These are phyloP conservation scores for Claviceps digitariae DNA, from an alignment of 2,329 filamentous ascomycete species.

Conservation along the genomic window DNA sequence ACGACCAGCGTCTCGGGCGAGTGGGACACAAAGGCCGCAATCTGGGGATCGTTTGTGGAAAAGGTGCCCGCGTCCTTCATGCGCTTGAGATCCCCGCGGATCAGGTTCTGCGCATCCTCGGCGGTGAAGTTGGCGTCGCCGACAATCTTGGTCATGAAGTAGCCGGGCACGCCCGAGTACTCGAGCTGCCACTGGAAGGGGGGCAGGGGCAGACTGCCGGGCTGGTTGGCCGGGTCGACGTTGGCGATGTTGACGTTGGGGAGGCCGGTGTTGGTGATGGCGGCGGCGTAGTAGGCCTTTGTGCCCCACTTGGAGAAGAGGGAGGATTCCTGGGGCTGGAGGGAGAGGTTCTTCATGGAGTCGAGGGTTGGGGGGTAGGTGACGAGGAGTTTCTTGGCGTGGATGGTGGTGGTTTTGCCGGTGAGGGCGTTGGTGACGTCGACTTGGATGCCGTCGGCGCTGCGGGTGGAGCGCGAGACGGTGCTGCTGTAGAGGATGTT, in stretches of 20 bases:
- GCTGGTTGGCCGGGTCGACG: slow-evolving; percentile 7
- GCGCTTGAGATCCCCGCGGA: slow-evolving; percentile 5
- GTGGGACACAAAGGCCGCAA: slow-evolving; percentile 19
- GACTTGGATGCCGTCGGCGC: slow-evolving; percentile 11
- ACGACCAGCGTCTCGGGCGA: slow-evolving; percentile 16
- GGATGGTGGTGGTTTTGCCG: slow-evolving; percentile 15
- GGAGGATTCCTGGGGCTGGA: slow-evolving; percentile 16
- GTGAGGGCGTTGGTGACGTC: slow-evolving; percentile 12
- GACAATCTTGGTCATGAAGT: slow-evolving; percentile 6
- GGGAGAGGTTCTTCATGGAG: slow-evolving; percentile 19
- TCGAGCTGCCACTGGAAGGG: slow-evolving; percentile 5
- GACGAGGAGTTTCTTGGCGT: slow-evolving; percentile 22
- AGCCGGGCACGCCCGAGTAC: slow-evolving; percentile 4
- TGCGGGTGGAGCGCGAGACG: slow-evolving; percentile 11
- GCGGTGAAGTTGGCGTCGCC: slow-evolving; percentile 4
- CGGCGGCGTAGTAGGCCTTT: slow-evolving; percentile 18
- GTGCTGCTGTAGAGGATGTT: slow-evolving; percentile 14
- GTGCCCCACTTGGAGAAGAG: slow-evolving; percentile 23
- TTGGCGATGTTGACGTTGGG: slow-evolving; percentile 12
- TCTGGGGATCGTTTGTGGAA: slow-evolving; percentile 7
- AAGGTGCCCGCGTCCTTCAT: slow-evolving; percentile 1
- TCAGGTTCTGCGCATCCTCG: slow-evolving; percentile 7
- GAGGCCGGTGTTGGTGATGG: slow-evolving; percentile 17
- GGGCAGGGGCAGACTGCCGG: slow-evolving; percentile 10
- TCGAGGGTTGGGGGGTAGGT: slow-evolving; percentile 21